These are phyloP conservation scores for Cadophora sp. DNA, from an alignment of 2,329 filamentous ascomycete genomes.

Conservation along the genomic window DNA sequence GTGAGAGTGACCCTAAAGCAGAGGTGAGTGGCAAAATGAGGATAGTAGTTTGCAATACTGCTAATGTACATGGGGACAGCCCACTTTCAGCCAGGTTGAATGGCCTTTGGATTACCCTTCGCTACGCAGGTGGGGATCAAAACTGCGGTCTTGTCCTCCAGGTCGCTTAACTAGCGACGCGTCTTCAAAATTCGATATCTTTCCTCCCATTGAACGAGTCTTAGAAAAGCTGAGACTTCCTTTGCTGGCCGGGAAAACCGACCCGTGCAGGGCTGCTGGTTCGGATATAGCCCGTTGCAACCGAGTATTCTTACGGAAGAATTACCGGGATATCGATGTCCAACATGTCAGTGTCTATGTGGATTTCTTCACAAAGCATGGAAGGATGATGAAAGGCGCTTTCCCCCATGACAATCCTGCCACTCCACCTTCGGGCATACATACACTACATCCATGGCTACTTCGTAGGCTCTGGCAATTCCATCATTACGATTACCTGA, in stretches of 20 bases:
- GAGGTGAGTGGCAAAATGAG: neutral
- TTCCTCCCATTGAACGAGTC: neutral
- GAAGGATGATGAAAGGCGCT: neutral
- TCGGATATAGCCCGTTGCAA: too few relatives aligned
- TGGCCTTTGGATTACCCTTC: neutral
- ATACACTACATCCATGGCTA: neutral
- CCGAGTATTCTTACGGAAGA: neutral
- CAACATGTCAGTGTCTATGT: neutral
- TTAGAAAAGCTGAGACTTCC: neutral
- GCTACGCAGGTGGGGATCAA: neutral
- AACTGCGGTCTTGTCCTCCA: neutral
- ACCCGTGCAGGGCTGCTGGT: neutral
- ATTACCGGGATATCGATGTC: neutral
- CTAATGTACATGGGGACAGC: neutral
- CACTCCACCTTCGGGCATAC: neutral
- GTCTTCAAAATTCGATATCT: neutral
- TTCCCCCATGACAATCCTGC: neutral
- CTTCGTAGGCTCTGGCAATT: neutral
- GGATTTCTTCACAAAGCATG: neutral
- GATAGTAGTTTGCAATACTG: neutral
- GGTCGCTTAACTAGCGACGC: neutral
- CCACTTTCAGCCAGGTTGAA: too few relatives aligned
- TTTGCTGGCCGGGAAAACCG: neutral
- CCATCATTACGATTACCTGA: neutral
- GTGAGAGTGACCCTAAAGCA: neutral